These are phyloP conservation scores for Suillus variegatus DNA, from an alignment of 768 basidiomycete species.

Conservation along the genomic window DNA sequence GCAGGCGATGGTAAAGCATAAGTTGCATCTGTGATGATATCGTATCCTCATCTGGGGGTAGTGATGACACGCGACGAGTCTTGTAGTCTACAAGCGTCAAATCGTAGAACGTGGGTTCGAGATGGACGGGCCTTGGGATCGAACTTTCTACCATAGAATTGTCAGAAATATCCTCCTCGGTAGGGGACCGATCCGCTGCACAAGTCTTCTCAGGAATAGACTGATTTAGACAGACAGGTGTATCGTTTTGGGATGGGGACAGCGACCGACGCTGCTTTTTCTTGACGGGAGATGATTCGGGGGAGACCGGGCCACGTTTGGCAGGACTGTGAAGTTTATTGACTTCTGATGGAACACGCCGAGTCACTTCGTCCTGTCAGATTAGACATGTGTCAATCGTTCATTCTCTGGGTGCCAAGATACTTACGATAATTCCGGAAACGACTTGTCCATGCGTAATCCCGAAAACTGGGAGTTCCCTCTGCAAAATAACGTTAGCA, in stretches of 20 bases:
- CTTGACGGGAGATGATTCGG: constrained; percentile 23
- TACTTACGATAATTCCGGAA: constrained; percentile 70
- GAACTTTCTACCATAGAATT: background rate
- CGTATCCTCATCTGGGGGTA: constrained; percentile 63
- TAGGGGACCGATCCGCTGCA: background rate
- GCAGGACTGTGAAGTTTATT: constrained; percentile 5
- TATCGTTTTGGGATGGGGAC: constrained; percentile 20
- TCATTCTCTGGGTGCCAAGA: background rate
- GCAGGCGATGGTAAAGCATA: constrained; percentile 74
- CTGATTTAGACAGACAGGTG: constrained; percentile 1
- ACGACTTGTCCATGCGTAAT: constrained; percentile 65
- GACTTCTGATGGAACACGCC: constrained; percentile 10
- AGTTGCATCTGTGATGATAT: constrained; percentile 66
- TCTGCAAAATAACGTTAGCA: constrained; percentile 37
- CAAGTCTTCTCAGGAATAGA: background rate
- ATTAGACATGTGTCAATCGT: constrained; percentile 6
- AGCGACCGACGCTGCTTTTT: constrained; percentile 29
- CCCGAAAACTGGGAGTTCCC: constrained; percentile 86
- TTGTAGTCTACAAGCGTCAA: constrained; percentile 69
- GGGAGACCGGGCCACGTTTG: constrained; percentile 20
- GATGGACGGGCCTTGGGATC: background rate
- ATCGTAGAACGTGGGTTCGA: constrained; percentile 16
- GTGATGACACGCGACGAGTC: constrained; percentile 49
- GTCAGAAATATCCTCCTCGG: background rate
- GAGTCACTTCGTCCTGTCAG: constrained; percentile 54